These are phyloP conservation scores for Lepidopterella palustris DNA, from an alignment of 495 filamentous ascomycete genomes.

Conservation along the genomic window DNA sequence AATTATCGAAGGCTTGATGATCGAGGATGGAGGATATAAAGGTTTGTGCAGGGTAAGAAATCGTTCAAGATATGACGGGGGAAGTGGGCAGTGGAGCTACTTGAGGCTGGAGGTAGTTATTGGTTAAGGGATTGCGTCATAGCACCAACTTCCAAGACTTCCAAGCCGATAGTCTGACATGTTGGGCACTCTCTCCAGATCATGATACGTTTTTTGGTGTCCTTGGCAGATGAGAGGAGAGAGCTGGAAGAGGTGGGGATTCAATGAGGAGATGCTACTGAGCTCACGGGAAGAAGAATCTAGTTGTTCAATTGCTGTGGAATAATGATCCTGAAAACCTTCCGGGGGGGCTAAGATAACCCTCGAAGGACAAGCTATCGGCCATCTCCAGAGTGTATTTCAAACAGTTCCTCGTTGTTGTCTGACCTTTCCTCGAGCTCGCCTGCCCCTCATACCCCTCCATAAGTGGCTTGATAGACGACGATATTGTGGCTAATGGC, in stretches of 20 bases:
- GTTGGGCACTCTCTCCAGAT: not conserved
- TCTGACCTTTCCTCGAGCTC: not conserved
- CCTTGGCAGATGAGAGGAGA: not conserved
- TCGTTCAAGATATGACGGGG: not conserved
- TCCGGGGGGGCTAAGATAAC: too few species aligned
- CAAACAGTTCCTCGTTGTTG: not conserved
- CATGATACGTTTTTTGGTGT: not conserved
- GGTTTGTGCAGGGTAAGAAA: not conserved
- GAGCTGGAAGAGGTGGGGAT: not conserved
- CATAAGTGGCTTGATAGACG: not conserved
- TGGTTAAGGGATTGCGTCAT: not conserved
- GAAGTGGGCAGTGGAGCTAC: not conserved
- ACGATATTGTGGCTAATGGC: not conserved
- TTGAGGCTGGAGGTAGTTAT: not conserved
- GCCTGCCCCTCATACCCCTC: not conserved
- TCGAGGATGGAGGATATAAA: not conserved
- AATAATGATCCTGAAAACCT: too few species aligned
- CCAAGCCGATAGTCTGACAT: not conserved
- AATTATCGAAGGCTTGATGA: conserved; percentile 13
- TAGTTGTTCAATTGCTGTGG: too few species aligned
- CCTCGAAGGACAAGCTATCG: too few species aligned
- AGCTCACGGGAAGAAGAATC: too few species aligned
- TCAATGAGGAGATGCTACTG: not conserved
- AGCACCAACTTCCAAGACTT: not conserved
- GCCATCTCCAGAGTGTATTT: too few species aligned